Base-by-base conservation (phyloP, 2,329 filamentous ascomycete species). In the Ceratocystis colombiana region DNA sequence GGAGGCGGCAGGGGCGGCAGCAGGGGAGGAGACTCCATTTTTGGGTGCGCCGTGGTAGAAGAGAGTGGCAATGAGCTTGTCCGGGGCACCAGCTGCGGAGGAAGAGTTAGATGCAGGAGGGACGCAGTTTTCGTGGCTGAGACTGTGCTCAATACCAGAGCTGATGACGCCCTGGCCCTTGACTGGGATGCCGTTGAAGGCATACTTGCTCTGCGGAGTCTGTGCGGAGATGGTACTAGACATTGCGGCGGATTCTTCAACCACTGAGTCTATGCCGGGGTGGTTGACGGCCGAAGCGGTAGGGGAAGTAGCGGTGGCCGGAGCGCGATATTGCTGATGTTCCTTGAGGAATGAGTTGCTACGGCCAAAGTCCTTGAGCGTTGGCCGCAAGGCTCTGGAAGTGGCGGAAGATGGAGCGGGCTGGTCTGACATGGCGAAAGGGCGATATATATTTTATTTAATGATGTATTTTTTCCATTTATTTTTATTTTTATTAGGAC, bases 191-290 rank as follows among this genome's bases (percentile, higher is more conserved):
- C 84, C 84, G 69, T 80, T 84, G 75, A 84, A 87, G 44, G 77
- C 65, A 46, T 66, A 69, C 41, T 62, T 61, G 46, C 62, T 69
- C 17, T 61, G 37, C 12, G 78, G 74, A 61, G 76, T 73, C 30
- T 76, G 72, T 22, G 74, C 71, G 50, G 72, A 73, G 44, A 75
- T 73, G 37, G 73, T 73, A 68, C 10, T 12, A 41, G 37, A 41
- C 37, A 72, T 73, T 33, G 75, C 73, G 44, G 76, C 75, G 41
- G 80, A 71, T 68, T 83, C 81, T 73, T 87, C 84, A 64, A 87
- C 80, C 17, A 87, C 83, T 59, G 83, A 84, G 72, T 87, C 84
- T 70, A 87, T 87, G 69, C 83, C 84, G 69, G 84, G 83, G 72
- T 82, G 79, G 67, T 76, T 77, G 37, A 85, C 83, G 61, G 80